A percentile compares a stretch with the other conserved stretches of the same genome.
phyloP scores from a whole-genome alignment of 139 green algal species.

The Limnomonas spitsbergensis region DNA sequence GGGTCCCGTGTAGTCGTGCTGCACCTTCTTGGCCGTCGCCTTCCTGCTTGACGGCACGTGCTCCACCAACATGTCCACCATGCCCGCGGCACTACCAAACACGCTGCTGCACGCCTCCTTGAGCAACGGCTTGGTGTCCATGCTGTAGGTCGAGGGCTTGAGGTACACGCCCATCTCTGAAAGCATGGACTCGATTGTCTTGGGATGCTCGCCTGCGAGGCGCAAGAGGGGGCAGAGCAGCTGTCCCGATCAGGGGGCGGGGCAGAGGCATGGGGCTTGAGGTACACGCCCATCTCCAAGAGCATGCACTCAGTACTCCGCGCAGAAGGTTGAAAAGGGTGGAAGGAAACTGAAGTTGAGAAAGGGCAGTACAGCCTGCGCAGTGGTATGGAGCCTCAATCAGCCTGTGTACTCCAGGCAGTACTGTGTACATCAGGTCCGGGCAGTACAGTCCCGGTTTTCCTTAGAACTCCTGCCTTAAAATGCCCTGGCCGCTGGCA shows the following conservation, averaged over 20 bases:
- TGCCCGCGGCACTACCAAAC: conserved; percentile 72
- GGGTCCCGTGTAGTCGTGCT: conserved; percentile 73
- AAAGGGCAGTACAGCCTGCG: too few species aligned
- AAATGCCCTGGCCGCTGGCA: background rate
- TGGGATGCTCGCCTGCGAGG: conserved; percentile 56
- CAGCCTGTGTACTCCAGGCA: too few species aligned
- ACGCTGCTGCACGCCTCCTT: conserved; percentile 66
- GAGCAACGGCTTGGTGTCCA: conserved; percentile 90
- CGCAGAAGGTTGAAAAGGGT: too few species aligned
- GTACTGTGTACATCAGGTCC: too few species aligned
- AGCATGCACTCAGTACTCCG: conserved; percentile 55
- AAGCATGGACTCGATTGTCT: conserved; percentile 53
- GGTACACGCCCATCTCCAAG: conserved; percentile 78
- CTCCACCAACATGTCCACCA: conserved; percentile 90
- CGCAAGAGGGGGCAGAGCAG: too few species aligned
- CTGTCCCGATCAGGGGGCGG: too few species aligned
- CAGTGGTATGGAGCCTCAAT: too few species aligned
- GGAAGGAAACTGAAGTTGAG: too few species aligned
- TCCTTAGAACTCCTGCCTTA: background rate
- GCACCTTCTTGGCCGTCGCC: conserved; percentile 72
- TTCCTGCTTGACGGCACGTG: conserved; percentile 75
- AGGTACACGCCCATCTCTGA: conserved; percentile 84
- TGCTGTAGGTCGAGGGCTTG: conserved; percentile 59
- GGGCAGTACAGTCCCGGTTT: too few species aligned
- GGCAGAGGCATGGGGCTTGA: conserved; percentile 64